A percentile compares a stretch with the other conserved stretches of the same genome.
Conservation (phyloP, 495 filamentous ascomycete species). For the Talaromyces borbonicus region DNA sequence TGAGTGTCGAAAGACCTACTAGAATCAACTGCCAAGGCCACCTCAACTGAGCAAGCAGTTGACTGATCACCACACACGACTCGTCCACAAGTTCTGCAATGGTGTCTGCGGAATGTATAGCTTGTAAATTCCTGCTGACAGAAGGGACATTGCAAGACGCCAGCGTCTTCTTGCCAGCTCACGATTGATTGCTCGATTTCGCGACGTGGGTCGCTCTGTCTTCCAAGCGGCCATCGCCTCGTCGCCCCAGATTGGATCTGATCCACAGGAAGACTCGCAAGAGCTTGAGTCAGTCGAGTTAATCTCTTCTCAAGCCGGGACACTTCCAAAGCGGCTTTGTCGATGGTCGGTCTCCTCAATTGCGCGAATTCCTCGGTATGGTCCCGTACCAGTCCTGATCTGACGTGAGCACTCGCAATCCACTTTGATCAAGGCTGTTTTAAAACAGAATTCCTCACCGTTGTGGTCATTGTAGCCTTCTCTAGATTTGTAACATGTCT, state of each 20-base stretch:
- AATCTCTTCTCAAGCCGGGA: constrained; percentile 83
- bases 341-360: constrained; percentile 65
- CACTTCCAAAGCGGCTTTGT: constrained; percentile 74
- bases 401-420: constrained; percentile 2
- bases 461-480: constrained; percentile 91
- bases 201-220: constrained; percentile 60
- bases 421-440: background rate
- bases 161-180: constrained; percentile 87
- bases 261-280: constrained; percentile 60
- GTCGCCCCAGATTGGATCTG: constrained; percentile 36
- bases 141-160: constrained; percentile 74
- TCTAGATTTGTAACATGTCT: constrained; percentile 94
- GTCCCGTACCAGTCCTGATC: constrained; percentile 47
- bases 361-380: constrained; percentile 59
- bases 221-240: constrained; percentile 48
- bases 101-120: constrained; percentile 84
- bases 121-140: constrained; percentile 89
- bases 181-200: constrained; percentile 83
- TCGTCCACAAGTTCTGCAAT: constrained; percentile 85
- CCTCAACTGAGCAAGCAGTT: constrained; percentile 77
- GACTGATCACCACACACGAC: constrained; percentile 82
- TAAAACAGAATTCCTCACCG: constrained; percentile 21
- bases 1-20: constrained; percentile 28
- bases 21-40: constrained; percentile 66
- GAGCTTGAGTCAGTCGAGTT: constrained; percentile 77